Evolutionary conservation across 2,329 filamentous ascomycete genomes (phyloP).

Genomic region (Aspergillus sp.): DNA sequence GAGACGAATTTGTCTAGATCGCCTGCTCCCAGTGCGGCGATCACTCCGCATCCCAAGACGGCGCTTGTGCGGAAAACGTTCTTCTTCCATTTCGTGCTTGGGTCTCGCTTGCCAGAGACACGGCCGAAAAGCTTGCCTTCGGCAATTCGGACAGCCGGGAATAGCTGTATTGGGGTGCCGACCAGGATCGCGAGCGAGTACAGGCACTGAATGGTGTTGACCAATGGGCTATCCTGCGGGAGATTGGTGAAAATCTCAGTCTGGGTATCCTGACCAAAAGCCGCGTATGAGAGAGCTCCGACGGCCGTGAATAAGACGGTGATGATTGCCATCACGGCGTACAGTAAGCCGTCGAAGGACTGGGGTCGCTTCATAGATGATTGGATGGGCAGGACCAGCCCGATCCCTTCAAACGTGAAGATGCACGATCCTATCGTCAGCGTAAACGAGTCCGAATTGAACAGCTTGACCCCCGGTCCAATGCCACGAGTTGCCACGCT

Average conservation of each 20-base stretch:
- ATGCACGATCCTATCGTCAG: constrained; percentile 96
- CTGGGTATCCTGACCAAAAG: constrained; percentile 89
- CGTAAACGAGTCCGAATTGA: constrained; percentile 89
- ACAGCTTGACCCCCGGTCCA: constrained; percentile 81
- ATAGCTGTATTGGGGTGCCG: constrained; percentile 91
- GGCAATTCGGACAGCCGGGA: constrained; percentile 92
- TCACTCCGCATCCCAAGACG: constrained; percentile 79
- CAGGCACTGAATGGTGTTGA: constrained; percentile 92
- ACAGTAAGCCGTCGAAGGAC: constrained; percentile 86
- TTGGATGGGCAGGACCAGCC: constrained; percentile 94
- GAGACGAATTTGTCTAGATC: constrained; percentile 96
- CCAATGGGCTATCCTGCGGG: constrained; percentile 87
- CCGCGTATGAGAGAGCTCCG: constrained; percentile 90
- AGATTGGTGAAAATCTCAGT: constrained; percentile 94
- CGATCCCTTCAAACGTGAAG: constrained; percentile 96
- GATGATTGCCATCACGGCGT: constrained; percentile 89
- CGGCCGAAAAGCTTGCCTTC: constrained; percentile 88
- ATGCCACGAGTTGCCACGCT: constrained; percentile 72
- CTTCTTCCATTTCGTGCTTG: constrained; percentile 98
- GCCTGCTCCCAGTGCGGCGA: constrained; percentile 87
- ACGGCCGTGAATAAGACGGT: constrained; percentile 85
- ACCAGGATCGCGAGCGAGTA: constrained; percentile 92
- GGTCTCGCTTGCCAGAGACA: constrained; percentile 90
- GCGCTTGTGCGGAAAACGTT: constrained; percentile 91
- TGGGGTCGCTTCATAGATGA: constrained; percentile 88